A percentile compares a stretch with the other conserved stretches of the same genome.
Evolutionary conservation across 345 rosid genomes (phyloP).

Genomic region (Cardamine chenopodiifolia): DNA sequence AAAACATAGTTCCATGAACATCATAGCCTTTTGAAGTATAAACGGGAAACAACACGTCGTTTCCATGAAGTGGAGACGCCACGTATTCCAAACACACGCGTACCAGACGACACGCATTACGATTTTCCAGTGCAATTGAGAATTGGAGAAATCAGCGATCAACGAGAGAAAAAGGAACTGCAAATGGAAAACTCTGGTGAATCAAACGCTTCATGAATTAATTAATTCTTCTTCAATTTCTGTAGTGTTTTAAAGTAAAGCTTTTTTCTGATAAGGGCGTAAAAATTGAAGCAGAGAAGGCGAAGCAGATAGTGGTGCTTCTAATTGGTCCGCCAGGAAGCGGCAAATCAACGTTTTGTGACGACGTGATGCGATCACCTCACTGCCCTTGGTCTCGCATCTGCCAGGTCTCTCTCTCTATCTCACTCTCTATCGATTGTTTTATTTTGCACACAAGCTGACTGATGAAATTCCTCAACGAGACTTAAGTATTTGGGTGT

Average conservation of each 20-base stretch:
- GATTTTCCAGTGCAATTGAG: background rate
- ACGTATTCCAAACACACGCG: constrained; percentile 17
- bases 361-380: constrained; percentile 60
- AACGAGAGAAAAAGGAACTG: constrained; percentile 43
- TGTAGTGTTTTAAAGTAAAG: background rate
- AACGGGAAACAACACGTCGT: constrained; percentile 20
- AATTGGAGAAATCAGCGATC: constrained; percentile 18
- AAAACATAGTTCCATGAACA: background rate
- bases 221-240: background rate
- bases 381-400: constrained; percentile 79
- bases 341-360: constrained; percentile 92
- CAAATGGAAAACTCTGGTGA: constrained; percentile 46
- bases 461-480: constrained; percentile 50
- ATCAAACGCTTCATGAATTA: background rate
- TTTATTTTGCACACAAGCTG: constrained; percentile 23
- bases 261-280: no score
- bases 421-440: background rate
- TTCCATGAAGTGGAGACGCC: background rate
- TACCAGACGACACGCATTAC: constrained; percentile 24
- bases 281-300: constrained; percentile 48
- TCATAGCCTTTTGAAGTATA: background rate
- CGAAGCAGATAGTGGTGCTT: constrained; percentile 51
- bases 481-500: constrained; percentile 1
- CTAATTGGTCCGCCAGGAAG: constrained; percentile 90
- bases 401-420: constrained; percentile 67